These are phyloP conservation scores for Huntiella moniliformis DNA, from an alignment of 2,329 filamentous ascomycete species.

Conservation along the genomic window DNA sequence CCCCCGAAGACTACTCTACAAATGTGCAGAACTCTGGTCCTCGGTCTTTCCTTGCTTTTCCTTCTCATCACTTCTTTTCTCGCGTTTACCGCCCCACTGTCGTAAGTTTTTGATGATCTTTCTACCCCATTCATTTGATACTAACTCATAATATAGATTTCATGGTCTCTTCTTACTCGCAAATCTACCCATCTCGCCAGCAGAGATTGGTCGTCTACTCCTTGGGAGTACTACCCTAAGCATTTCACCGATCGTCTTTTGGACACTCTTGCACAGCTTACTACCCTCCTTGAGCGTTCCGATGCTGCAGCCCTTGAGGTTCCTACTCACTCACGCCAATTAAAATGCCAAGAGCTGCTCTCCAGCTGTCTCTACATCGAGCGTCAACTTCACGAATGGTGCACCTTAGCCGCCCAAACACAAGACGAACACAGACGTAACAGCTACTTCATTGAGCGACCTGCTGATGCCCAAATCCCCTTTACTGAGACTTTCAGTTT, in stretches of 20 bases:
- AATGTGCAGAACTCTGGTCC: conserved; percentile 26
- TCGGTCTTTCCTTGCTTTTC: conserved; percentile 29
- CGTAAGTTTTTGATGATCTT: conserved; percentile 21
- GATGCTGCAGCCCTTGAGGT: conserved; percentile 24
- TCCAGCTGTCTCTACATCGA: conserved; percentile 29
- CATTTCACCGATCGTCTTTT: conserved; percentile 32
- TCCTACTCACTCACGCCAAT: conserved; percentile 23
- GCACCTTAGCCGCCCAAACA: conserved; percentile 17
- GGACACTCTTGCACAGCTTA: conserved; percentile 29
- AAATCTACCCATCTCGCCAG: conserved; percentile 31
- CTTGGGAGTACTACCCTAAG: conserved; percentile 34
- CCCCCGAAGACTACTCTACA: conserved; percentile 19
- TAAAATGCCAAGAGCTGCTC: conserved; percentile 30
- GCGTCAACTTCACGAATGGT: conserved; percentile 29
- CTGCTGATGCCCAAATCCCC: conserved; percentile 18
- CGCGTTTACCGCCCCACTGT: conserved; percentile 34
- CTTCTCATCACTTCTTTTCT: conserved; percentile 38
- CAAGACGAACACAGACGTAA: conserved; percentile 12
- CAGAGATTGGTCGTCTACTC: conserved; percentile 31
- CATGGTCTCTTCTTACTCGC: conserved; percentile 29
- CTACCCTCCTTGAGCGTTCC: conserved; percentile 26
- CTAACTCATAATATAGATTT: conserved; percentile 19
- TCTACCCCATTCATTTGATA: not conserved
- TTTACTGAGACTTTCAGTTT: conserved; percentile 29
- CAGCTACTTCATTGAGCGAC: conserved; percentile 19